Conservation (phyloP, 208 protist genomes). For the Novymonas esmeraldas region DNA sequence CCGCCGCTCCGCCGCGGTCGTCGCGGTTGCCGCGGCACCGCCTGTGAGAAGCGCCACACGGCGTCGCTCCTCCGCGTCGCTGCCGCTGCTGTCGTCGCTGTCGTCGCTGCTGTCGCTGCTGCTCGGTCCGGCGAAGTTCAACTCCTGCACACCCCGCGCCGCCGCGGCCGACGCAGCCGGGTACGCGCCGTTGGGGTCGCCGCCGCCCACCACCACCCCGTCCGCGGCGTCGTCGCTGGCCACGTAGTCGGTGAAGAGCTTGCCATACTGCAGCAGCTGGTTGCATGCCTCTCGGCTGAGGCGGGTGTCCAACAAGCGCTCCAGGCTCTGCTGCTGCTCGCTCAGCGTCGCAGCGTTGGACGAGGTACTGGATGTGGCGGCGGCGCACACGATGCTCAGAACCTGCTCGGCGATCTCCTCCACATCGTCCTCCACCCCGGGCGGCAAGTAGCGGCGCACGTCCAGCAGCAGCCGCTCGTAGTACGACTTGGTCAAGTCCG, state of each 20-base stretch:
- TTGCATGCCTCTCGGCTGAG: conserved; percentile 69
- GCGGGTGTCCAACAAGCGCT: conserved; percentile 68
- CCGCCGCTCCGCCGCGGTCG: conserved; percentile 28
- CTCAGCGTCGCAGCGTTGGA: conserved; percentile 30
- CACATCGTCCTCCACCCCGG: conserved; percentile 75
- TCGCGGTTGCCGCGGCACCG: conserved; percentile 7
- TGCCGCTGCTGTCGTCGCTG: conserved; percentile 8
- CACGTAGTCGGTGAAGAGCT: conserved; percentile 87
- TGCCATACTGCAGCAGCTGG: conserved; percentile 69
- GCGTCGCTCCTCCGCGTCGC: conserved; percentile 37
- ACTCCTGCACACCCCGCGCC: conserved; percentile 25
- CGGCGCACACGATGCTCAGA: conserved; percentile 65
- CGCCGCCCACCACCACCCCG: no score
- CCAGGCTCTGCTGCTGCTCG: conserved; percentile 59
- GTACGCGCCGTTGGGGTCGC: conserved; percentile 6
- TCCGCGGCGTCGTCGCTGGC: conserved; percentile 21
- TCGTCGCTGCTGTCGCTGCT: conserved; percentile 23
- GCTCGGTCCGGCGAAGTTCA: conserved; percentile 31
- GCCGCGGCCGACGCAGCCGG: conserved; percentile 12
- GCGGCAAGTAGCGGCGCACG: conserved; percentile 77
- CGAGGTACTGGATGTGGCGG: conserved; percentile 12
- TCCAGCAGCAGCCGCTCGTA: conserved; percentile 87
- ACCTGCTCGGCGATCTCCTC: conserved; percentile 81
- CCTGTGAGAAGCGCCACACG: conserved; percentile 33
- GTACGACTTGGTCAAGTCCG: conserved; percentile 62